Percentiles rank a stretch among this genome's conserved stretches.
phyloP scores from a whole-genome alignment of 1,284 basidiomycete species.

The Marasmius sp. region DNA sequence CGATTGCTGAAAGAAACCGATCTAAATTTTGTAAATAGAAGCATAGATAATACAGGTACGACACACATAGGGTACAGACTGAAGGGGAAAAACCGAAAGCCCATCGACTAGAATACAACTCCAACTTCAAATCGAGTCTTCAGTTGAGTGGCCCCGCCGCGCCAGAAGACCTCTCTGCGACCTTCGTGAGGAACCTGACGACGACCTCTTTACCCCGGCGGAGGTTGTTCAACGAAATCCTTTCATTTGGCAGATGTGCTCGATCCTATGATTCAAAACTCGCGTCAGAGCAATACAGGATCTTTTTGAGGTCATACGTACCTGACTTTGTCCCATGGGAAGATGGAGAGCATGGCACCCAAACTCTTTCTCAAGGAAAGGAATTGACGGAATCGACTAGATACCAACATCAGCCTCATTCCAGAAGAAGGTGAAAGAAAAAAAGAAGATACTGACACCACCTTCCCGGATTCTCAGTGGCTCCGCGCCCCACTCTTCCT shows the following conservation, averaged over 20 bases:
- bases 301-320: conserved; percentile 32
- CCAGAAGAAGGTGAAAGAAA: conserved; percentile 6
- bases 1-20: too few species aligned
- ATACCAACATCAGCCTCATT: conserved; percentile 1
- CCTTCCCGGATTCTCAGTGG: conserved; percentile 93
- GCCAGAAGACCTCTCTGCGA: conserved; percentile 18
- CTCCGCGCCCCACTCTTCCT: conserved; percentile 81
- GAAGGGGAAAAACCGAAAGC: too few species aligned
- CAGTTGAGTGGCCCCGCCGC: background rate
- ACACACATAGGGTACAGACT: too few species aligned
- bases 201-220: conserved; percentile 74
- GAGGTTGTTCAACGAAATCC: conserved; percentile 77
- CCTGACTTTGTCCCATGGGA: conserved; percentile 84
- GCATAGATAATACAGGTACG: too few species aligned
- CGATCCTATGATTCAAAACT: conserved; percentile 55
- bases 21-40: background rate
- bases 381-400: conserved; percentile 88
- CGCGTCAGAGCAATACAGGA: background rate
- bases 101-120: too few species aligned
- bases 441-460: conserved; percentile 58
- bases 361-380: conserved; percentile 91
- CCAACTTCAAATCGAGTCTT: too few species aligned
- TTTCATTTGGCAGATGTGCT: conserved; percentile 86
- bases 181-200: conserved; percentile 62
- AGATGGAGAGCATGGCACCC: conserved; percentile 81